These are phyloP conservation scores for Backusella parvicylindrica DNA, from an alignment of 192 early-diverging fungal genomes.

Conservation along the genomic window DNA sequence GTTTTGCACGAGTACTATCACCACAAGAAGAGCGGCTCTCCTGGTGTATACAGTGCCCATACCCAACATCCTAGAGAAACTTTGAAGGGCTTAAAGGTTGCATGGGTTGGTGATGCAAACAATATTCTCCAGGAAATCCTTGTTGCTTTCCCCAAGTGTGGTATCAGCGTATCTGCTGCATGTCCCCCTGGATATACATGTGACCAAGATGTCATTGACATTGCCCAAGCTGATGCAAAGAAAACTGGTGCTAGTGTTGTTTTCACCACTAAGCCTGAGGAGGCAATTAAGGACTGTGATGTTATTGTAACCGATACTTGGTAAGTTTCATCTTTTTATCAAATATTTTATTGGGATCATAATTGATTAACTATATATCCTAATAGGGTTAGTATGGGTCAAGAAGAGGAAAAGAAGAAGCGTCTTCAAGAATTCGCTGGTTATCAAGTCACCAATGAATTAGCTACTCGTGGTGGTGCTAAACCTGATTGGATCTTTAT, in stretches of 20 bases:
- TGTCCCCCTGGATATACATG: slow-evolving; percentile 82
- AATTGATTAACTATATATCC: not conserved
- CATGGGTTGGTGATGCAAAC: slow-evolving; percentile 99
- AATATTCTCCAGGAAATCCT: slow-evolving; percentile 93
- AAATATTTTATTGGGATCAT: not conserved
- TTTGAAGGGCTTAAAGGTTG: slow-evolving; percentile 72
- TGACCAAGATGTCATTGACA: slow-evolving; percentile 63
- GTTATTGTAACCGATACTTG: slow-evolving; percentile 98
- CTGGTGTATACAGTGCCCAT: slow-evolving; percentile 40
- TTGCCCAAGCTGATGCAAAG: slow-evolving; percentile 62
- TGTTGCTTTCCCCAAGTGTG: slow-evolving; percentile 85
- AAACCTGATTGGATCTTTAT: slow-evolving; percentile 93
- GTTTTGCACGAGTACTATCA: slow-evolving; percentile 83
- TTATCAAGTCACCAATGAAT: slow-evolving; percentile 84
- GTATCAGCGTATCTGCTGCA: slow-evolving; percentile 76
- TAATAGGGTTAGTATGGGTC: slow-evolving; percentile 90
- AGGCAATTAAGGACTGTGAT: slow-evolving; percentile 80
- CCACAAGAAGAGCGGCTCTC: slow-evolving; percentile 33
- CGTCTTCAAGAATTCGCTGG: slow-evolving; percentile 80
- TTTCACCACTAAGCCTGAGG: slow-evolving; percentile 66
- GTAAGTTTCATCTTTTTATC: slow-evolving; percentile 35
- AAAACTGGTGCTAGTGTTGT: slow-evolving; percentile 42
- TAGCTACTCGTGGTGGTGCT: slow-evolving; percentile 75
- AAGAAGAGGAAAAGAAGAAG: slow-evolving; percentile 87
- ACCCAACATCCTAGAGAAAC: slow-evolving; percentile 48